phyloP scores from a whole-genome alignment of 768 basidiomycete species.

The Xerocomus brunneocitrinus region DNA sequence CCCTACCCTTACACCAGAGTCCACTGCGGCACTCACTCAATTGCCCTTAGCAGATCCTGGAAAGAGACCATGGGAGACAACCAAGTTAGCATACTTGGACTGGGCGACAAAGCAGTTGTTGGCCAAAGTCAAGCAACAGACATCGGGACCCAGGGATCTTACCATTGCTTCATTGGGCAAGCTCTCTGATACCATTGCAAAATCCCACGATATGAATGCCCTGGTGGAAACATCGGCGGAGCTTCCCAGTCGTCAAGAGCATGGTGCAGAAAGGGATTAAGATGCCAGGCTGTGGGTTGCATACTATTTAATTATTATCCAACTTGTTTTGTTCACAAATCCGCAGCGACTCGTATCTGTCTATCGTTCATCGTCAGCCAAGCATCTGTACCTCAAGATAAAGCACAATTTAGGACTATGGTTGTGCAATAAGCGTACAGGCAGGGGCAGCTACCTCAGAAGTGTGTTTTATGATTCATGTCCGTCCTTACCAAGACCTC shows the following conservation, averaged over 20 bases:
- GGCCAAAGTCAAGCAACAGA: slow-evolving; percentile 24
- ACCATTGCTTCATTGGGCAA: slow-evolving; percentile 19
- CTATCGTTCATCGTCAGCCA: neutral
- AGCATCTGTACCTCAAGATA: neutral
- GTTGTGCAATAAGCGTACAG: neutral
- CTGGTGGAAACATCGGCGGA: slow-evolving; percentile 12
- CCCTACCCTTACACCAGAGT: slow-evolving; percentile 40
- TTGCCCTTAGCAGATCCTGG: slow-evolving; percentile 46
- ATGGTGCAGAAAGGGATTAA: neutral
- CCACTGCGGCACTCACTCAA: slow-evolving; percentile 33
- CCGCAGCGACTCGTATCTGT: neutral
- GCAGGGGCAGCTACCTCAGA: neutral
- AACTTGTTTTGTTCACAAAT: neutral
- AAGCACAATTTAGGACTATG: neutral
- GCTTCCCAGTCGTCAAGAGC: neutral
- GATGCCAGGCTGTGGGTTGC: neutral
- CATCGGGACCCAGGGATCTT: slow-evolving; percentile 14
- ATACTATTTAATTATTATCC: neutral
- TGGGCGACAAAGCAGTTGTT: slow-evolving; percentile 69
- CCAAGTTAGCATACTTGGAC: slow-evolving; percentile 66
- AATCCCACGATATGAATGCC: slow-evolving; percentile 15
- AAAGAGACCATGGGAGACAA: slow-evolving; percentile 75
- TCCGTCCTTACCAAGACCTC: neutral
- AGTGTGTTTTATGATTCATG: neutral
- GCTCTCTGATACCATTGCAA: slow-evolving; percentile 17